These are phyloP conservation scores for Stropharia rugosoannulata DNA, from an alignment of 768 basidiomycete species.

Conservation along the genomic window DNA sequence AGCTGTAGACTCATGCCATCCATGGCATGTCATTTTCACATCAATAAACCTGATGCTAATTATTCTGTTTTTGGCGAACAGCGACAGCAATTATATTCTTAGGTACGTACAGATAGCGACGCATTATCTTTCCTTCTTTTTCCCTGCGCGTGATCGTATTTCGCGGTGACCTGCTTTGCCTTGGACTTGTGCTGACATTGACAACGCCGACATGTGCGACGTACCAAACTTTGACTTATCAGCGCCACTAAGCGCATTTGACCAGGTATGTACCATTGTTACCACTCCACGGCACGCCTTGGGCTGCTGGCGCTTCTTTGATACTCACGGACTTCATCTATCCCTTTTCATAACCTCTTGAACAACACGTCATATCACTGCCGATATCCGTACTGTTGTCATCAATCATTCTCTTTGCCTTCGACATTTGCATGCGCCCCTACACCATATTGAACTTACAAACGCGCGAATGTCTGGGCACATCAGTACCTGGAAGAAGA, in stretches of 20 bases:
- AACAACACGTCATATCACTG: not conserved
- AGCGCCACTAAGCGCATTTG: constrained; percentile 85
- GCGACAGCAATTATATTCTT: constrained; percentile 86
- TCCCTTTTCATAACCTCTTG: not conserved
- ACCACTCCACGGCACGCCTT: not conserved
- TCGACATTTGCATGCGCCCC: not conserved
- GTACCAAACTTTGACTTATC: not conserved
- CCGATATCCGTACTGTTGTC: not conserved
- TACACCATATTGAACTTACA: not conserved
- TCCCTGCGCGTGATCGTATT: not conserved
- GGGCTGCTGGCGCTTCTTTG: not conserved
- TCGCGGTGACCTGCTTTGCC: not conserved
- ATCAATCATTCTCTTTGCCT: not conserved
- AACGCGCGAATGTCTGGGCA: not conserved
- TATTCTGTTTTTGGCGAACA: constrained; percentile 23
- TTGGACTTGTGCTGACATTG: not conserved
- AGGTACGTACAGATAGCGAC: constrained; percentile 21
- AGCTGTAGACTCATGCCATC: no score
- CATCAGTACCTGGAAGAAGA: constrained; percentile 80
- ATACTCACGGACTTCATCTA: not conserved
- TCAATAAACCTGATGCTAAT: not conserved
- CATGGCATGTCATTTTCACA: no score
- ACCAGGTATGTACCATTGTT: constrained; percentile 52
- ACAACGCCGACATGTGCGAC: not conserved
- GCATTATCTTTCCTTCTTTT: not conserved